Conservation (phyloP, 805 yeast genomes). For the Metschnikowia peoriensis region DNA sequence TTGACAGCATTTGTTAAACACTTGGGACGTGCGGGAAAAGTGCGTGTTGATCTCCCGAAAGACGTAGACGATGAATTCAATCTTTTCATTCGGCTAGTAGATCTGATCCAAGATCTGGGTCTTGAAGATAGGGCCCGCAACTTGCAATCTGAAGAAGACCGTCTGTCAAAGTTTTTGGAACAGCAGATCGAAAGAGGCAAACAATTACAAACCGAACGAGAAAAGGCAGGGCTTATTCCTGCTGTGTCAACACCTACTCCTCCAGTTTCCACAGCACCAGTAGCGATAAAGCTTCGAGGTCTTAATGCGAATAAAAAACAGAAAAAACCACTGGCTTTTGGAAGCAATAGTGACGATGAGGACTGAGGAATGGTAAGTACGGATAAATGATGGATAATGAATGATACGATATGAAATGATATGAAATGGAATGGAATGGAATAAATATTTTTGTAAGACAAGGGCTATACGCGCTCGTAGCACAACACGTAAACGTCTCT, state of each 20-base stretch:
- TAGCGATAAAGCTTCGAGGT: conserved; percentile 15
- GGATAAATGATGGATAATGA: not conserved
- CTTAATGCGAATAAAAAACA: conserved; percentile 6
- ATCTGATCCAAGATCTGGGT: not conserved
- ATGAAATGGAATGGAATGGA: not conserved
- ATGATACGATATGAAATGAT: not conserved
- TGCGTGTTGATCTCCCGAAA: conserved; percentile 41
- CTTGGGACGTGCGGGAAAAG: conserved; percentile 55
- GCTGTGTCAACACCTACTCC: not conserved
- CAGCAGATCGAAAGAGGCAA: conserved; percentile 16
- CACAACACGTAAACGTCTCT: conserved; percentile 69
- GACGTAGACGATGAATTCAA: conserved; percentile 37
- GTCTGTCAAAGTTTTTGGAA: conserved; percentile 13
- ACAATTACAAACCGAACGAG: conserved; percentile 1
- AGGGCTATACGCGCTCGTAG: conserved; percentile 43
- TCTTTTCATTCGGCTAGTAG: conserved; percentile 30
- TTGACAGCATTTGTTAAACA: conserved; percentile 65
- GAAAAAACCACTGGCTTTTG: conserved; percentile 7
- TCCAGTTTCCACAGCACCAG: not conserved
- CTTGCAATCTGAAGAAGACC: conserved; percentile 17
- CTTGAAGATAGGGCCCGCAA: not conserved
- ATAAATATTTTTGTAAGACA: not conserved
- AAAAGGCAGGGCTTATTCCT: not conserved
- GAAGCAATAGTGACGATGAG: conserved; percentile 7
- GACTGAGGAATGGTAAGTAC: not conserved